Percentiles rank a stretch among this genome's conserved stretches.
Conservation (phyloP, 805 yeast genomes). For the Millerozyma acaciae region DNA sequence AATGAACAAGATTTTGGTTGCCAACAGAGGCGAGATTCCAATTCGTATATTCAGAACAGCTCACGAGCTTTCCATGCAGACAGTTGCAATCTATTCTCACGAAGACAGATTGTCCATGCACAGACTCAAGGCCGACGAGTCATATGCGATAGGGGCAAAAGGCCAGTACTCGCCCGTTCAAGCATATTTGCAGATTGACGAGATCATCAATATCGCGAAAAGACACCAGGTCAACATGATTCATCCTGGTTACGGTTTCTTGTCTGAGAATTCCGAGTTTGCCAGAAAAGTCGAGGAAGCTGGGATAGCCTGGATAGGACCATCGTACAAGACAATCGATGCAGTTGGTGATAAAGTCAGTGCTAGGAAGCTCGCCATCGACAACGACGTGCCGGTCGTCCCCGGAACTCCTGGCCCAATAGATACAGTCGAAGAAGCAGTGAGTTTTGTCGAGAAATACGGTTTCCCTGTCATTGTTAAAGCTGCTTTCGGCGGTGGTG, state of each 20-base stretch:
- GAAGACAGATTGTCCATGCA: conserved; percentile 95
- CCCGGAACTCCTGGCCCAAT: conserved; percentile 99
- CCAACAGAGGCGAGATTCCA: conserved; percentile 84
- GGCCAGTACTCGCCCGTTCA: conserved; percentile 94
- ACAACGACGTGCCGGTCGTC: conserved; percentile 83
- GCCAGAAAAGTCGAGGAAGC: conserved; percentile 86
- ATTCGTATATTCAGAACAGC: conserved; percentile 93
- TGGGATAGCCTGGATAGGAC: conserved; percentile 97
- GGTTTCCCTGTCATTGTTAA: conserved; percentile 97
- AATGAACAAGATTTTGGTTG: conserved; percentile 65
- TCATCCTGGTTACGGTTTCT: conserved; percentile 53
- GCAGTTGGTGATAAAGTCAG: conserved; percentile 95
- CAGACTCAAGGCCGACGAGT: conserved; percentile 89
- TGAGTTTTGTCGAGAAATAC: conserved; percentile 70
- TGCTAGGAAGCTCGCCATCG: conserved; percentile 82
- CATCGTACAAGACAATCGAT: conserved; percentile 81
- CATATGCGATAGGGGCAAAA: conserved; percentile 83
- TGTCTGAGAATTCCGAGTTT: conserved; percentile 88
- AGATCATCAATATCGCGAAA: conserved; percentile 78
- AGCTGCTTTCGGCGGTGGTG: conserved; percentile 99
- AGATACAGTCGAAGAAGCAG: conserved; percentile 72
- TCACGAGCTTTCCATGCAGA: conserved; percentile 94
- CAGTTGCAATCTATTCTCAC: conserved; percentile 95
- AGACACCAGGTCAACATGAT: conserved; percentile 35
- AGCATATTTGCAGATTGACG: conserved; percentile 94